Evolutionary conservation across 352 stramenopile genomes (phyloP), one percentile per base, ranked within the genome.

Genomic region (Phytophthora litchii): DNA sequence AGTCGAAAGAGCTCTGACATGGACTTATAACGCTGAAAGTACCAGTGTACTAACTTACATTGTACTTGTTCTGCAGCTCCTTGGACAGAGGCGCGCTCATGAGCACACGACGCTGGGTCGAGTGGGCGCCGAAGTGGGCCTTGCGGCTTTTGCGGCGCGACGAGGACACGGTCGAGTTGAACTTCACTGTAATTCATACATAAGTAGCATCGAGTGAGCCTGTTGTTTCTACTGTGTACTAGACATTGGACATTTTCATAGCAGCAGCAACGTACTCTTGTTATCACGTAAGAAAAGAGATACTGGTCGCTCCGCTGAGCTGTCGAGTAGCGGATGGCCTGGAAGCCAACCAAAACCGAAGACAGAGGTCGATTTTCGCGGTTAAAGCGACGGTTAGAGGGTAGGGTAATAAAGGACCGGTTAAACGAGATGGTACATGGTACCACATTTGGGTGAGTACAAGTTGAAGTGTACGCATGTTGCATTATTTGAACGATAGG

Each of bases 61-160:
- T 98, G 83, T 99, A 98, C 92, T 99, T 98, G 69, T 96, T 96
- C 86, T 98, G 97, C 53, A 99, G 84, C 79, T 99, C 97, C 94
- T 99, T 99, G 64, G 91, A 99, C 60, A 99, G 84, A 70, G 92
- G 92, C 54, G 97, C 92, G 66, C 89, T 98, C 98, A 99, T 99
- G 50, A 99, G 78, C 72, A 97, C 95, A 74, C 96, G 86, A 66
- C 97, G 93, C 52, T 92, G 86, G 59, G 95, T 97, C 74, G 96
- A 99, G 81, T 99, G 94, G 54, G 97, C 92, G 64, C 85, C 83
- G 82, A 99, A 99, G 87, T 99, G 97, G 57, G 97, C 97, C 97
- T 99, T 99, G 67, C 98, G 96, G 74, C 73, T 91, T 94, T 99
- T 99, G 64, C 98, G 93, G 73, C 97, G 95, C 72, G 92, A 99